phyloP scores from a whole-genome alignment of 805 yeast genomes.

The Monosporozyma unispora region DNA sequence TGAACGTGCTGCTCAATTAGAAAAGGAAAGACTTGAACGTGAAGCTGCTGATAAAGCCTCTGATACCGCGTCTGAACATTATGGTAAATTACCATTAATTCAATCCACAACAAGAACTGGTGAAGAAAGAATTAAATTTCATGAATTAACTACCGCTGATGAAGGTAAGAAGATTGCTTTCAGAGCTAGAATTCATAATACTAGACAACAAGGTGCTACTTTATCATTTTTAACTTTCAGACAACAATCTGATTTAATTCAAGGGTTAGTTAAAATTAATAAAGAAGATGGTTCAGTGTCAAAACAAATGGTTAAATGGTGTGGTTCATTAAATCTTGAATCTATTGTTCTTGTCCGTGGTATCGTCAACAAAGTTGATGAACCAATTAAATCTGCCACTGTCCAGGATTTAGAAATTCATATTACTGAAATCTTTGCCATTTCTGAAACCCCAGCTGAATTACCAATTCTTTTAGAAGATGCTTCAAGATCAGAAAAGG shows the following conservation, averaged over 20 bases:
- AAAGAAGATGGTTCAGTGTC: slow-evolving; percentile 61
- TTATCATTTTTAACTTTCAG: slow-evolving; percentile 85
- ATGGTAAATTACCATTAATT: slow-evolving; percentile 83
- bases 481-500: slow-evolving; percentile 89
- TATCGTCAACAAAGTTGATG: slow-evolving; percentile 71
- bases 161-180: slow-evolving; percentile 74
- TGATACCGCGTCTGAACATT: slow-evolving; percentile 80
- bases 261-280: slow-evolving; percentile 74
- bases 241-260: slow-evolving; percentile 77
- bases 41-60: slow-evolving; percentile 59
- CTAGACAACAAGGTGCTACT: slow-evolving; percentile 94
- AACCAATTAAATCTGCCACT: slow-evolving; percentile 81
- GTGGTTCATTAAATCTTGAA: slow-evolving; percentile 75
- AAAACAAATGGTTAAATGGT: slow-evolving; percentile 96
- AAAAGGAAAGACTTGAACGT: slow-evolving; percentile 76
- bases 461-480: slow-evolving; percentile 94
- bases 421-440: slow-evolving; percentile 60
- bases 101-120: slow-evolving; percentile 70
- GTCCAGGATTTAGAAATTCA: slow-evolving; percentile 84
- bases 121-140: slow-evolving; percentile 49
- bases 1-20: slow-evolving; percentile 81
- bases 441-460: slow-evolving; percentile 84
- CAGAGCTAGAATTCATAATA: slow-evolving; percentile 89
- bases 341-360: slow-evolving; percentile 90
- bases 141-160: slow-evolving; percentile 36